Conservation (phyloP, 78 protist genomes). For the Diacronema lutheri region DNA sequence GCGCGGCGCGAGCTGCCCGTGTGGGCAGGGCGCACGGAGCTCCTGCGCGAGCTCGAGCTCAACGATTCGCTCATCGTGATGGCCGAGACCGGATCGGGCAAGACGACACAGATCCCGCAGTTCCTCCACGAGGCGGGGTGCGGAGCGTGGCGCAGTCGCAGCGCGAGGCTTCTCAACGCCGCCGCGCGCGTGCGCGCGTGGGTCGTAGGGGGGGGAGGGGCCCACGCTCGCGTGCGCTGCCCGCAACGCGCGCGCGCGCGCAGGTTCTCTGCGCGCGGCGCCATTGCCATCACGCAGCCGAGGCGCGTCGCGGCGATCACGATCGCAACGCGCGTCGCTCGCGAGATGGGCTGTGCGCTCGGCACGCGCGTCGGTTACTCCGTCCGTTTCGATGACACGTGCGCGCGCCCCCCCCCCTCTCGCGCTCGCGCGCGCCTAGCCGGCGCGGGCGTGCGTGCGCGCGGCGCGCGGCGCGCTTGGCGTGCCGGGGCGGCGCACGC, state of each 20-base stretch:
- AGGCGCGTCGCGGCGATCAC: conserved; percentile 88
- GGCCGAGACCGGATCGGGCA: conserved; percentile 93
- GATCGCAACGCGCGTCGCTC: conserved; percentile 76
- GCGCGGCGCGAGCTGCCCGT: background rate
- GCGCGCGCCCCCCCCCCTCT: too few relatives aligned
- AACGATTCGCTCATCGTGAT: conserved; percentile 20
- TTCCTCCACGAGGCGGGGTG: conserved; percentile 82
- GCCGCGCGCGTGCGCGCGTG: too few relatives aligned
- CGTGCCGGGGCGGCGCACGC: too few relatives aligned
- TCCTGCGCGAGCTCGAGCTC: background rate
- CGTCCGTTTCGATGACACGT: conserved; percentile 77
- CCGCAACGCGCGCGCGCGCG: too few relatives aligned
- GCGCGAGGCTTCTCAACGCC: too few relatives aligned
- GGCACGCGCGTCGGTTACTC: conserved; percentile 76
- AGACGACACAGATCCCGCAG: conserved; percentile 98
- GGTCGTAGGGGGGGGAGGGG: too few relatives aligned
- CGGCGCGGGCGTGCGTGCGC: too few relatives aligned
- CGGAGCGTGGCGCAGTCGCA: too few relatives aligned
- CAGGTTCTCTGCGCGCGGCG: background rate
- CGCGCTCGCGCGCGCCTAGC: too few relatives aligned
- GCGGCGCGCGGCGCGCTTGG: too few relatives aligned
- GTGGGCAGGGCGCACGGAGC: background rate
- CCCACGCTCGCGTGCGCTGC: too few relatives aligned
- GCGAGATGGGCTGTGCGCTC: conserved; percentile 58
- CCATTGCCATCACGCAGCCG: conserved; percentile 60